Conservation (phyloP, 2,329 filamentous ascomycete species). For the Microsporum ferrugineum region DNA sequence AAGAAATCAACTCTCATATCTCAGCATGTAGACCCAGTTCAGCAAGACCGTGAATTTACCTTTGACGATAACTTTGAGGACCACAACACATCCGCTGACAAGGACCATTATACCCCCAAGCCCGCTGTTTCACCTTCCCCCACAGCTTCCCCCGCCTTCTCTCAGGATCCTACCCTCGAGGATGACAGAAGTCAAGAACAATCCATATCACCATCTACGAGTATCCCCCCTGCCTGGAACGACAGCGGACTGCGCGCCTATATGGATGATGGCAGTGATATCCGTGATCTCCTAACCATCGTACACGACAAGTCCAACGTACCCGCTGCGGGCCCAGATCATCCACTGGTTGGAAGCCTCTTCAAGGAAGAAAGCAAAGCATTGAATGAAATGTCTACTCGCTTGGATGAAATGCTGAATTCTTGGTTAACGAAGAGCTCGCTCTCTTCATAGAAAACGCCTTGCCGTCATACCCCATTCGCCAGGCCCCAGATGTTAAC, state of each 20-base stretch:
- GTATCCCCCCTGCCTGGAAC: conserved; percentile 58
- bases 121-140: neutral
- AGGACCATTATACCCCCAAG: neutral
- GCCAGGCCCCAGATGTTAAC: too few relatives aligned
- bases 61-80: neutral
- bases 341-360: conserved; percentile 67
- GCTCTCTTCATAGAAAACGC: neutral
- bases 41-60: neutral
- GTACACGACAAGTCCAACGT: conserved; percentile 87
- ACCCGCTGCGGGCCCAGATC: conserved; percentile 65
- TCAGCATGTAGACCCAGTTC: neutral
- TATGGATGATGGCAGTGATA: conserved; percentile 78
- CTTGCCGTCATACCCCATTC: neutral
- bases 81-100: neutral
- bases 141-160: neutral
- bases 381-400: conserved; percentile 75
- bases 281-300: conserved; percentile 78
- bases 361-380: conserved; percentile 81
- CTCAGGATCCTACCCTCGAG: neutral
- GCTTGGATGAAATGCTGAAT: conserved; percentile 77
- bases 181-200: conserved; percentile 1
- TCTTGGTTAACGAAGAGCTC: conserved; percentile 54
- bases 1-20: neutral
- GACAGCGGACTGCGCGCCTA: conserved; percentile 77
- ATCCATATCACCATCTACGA: neutral